Evolutionary conservation across 495 filamentous ascomycete genomes (phyloP).

Genomic region (Annulohypoxylon nitens): DNA sequence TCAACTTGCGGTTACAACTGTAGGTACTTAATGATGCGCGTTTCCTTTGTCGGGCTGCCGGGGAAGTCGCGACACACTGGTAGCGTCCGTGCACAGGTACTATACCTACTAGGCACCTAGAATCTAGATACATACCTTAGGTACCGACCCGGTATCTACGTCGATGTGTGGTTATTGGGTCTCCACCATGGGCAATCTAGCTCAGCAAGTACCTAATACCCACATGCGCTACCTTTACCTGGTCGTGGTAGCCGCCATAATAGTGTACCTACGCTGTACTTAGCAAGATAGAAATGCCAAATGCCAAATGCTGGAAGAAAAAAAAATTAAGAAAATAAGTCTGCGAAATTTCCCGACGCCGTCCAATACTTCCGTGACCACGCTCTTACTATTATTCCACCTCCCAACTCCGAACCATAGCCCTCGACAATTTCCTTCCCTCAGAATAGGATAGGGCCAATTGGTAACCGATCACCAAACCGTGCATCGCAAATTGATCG

Average conservation of each 20-base stretch:
- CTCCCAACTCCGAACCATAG: conserved; percentile 28
- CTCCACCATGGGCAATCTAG: conserved; percentile 13
- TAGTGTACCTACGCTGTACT: background rate
- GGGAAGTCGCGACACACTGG: conserved; percentile 35
- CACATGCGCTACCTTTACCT: background rate
- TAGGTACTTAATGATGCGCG: conserved; percentile 35
- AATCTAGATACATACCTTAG: background rate
- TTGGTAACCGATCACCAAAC: conserved; percentile 45
- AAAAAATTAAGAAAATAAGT: conserved; percentile 37
- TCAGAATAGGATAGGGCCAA: conserved; percentile 43
- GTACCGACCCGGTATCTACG: background rate
- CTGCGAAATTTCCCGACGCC: conserved; percentile 50
- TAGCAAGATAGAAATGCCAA: background rate
- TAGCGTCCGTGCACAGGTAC: conserved; percentile 25
- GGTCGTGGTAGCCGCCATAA: background rate
- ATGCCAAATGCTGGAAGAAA: background rate
- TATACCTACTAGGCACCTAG: background rate
- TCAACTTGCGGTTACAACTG: background rate
- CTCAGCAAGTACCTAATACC: conserved; percentile 25
- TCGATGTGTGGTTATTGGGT: background rate
- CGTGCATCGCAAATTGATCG: conserved; percentile 40
- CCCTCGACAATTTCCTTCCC: conserved; percentile 43
- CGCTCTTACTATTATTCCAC: conserved; percentile 33
- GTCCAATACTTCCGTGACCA: conserved; percentile 36
- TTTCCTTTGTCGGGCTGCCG: conserved; percentile 30